phyloP scores from a whole-genome alignment of 306 rosid species.

The Glycine tomentella region DNA sequence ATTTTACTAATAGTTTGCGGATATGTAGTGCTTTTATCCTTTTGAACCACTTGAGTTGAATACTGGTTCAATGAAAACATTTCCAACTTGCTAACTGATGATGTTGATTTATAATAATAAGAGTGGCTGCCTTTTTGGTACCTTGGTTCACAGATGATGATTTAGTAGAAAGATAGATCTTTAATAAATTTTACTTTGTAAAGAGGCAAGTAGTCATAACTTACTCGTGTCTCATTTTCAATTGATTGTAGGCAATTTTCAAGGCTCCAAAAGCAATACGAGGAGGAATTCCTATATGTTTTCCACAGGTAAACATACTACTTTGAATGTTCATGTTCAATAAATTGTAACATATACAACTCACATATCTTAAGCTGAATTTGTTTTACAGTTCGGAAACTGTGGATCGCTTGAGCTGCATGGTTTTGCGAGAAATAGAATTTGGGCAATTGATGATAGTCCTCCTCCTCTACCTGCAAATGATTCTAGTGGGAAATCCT shows the following conservation, averaged over 20 bases:
- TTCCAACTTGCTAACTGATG: no score
- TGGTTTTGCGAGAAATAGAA: conserved; percentile 93
- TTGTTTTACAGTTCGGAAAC: conserved; percentile 78
- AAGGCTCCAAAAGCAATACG: conserved; percentile 14
- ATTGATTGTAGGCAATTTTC: no score
- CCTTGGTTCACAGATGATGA: no score
- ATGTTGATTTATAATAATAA: no score
- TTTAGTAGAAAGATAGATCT: no score
- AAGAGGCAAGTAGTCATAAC: no score
- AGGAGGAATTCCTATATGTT: conserved; percentile 60
- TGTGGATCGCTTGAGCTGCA: conserved; percentile 83
- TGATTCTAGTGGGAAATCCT: conserved; percentile 68
- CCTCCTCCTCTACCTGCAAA: conserved; percentile 67
- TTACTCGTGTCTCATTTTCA: no score
- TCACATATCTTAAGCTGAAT: conserved; percentile 24
- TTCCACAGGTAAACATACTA: conserved; percentile 75
- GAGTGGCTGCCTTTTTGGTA: background rate
- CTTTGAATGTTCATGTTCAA: conserved; percentile 23
- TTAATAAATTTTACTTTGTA: no score
- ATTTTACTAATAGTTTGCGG: no score
- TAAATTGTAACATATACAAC: conserved; percentile 3
- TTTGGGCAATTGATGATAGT: conserved; percentile 78
- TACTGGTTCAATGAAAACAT: no score
- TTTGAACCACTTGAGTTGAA: no score
- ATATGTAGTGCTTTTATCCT: no score